Base-by-base conservation (phyloP, 352 stramenopile genomes). In the Phytophthora tubulina region DNA sequence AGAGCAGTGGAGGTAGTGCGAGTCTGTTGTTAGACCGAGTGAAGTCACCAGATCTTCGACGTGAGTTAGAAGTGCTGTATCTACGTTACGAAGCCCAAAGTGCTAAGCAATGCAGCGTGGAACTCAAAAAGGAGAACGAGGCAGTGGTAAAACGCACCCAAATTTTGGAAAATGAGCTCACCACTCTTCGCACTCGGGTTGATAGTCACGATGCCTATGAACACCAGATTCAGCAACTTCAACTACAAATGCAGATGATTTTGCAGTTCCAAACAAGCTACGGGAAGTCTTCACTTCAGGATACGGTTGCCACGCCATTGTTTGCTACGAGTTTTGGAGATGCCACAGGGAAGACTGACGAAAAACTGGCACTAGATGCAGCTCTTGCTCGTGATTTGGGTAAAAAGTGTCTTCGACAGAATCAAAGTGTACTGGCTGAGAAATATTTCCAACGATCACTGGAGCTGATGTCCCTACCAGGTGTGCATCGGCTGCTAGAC, bases 371-470 rank as follows among this genome's bases (percentile, higher is more conserved):
- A 0, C 71, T 88, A 5, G 86, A 94, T 63, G 85, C 85, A 6
- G 86, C 77, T 15, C 60, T 94, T 2, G 82, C 82, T 3, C 72
- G 85, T 38, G 85, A 94, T 66, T 60, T 94, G 17, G 86, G 85
- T 8, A 87, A 81, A 42, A 90, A 89, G 44, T 87, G 75, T 63
- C 72, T 73, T 50, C 81, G 85, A 14, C 70, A 86, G 46, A 67
- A 73, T 32, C 74, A 90, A 46, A 79, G 74, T 27, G 65, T 67
- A 0, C 48, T 89, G 2, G 84, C 85, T 3, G 73, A 86, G 49
- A 79, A 80, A 45, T 91, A 92, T 63, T 92, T 94, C 50, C 75
- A 80, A 38, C 73, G 72, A 32, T 94, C 86, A 5, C 55, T 93
- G 15, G 73, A 85, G 44, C 53, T 91, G 13, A 80, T 89, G 42